A percentile compares a stretch with the other conserved stretches of the same genome.
phyloP scores from a whole-genome alignment of 192 early-diverging fungal species.

The Lunasporangiospora selenospora region DNA sequence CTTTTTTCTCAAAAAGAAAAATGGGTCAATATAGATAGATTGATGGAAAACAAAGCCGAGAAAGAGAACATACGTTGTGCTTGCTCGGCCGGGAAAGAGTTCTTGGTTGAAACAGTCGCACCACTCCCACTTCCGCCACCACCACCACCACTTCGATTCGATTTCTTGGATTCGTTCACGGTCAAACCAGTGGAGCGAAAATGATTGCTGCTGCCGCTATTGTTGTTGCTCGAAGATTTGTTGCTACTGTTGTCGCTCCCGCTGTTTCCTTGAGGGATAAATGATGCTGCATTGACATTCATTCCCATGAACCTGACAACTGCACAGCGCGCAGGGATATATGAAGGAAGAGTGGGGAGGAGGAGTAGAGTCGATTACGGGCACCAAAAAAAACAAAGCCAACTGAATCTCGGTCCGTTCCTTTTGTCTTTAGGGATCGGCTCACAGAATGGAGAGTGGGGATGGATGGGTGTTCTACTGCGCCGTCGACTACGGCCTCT shows the following conservation, averaged over 20 bases:
- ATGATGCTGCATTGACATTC: constrained; percentile 45
- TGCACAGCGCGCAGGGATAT: too few species aligned
- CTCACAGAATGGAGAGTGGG: too few species aligned
- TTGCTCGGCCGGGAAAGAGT: constrained; percentile 27
- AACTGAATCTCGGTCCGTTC: too few species aligned
- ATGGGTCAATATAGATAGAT: not conserved
- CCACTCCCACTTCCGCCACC: too few species aligned
- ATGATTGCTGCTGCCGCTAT: too few species aligned
- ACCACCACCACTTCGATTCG: constrained; percentile 30
- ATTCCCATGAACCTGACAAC: too few species aligned
- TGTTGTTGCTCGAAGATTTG: constrained; percentile 35
- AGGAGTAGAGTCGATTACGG: too few species aligned
- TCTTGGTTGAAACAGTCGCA: constrained; percentile 6
- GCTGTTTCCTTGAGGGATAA: constrained; percentile 27
- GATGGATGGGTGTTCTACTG: too few species aligned
- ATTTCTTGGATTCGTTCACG: constrained; percentile 25
- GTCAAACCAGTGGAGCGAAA: constrained; percentile 10
- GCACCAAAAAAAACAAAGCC: too few species aligned
- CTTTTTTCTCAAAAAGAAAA: not conserved
- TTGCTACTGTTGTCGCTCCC: constrained; percentile 28
- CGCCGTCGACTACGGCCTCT: too few species aligned
- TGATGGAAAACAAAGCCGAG: not conserved
- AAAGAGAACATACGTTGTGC: constrained; percentile 29
- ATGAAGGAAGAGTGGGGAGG: too few species aligned
- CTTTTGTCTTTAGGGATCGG: too few species aligned